These are phyloP conservation scores for Teratosphaeria zuluensis DNA, from an alignment of 2,329 filamentous ascomycete species.

Conservation along the genomic window DNA sequence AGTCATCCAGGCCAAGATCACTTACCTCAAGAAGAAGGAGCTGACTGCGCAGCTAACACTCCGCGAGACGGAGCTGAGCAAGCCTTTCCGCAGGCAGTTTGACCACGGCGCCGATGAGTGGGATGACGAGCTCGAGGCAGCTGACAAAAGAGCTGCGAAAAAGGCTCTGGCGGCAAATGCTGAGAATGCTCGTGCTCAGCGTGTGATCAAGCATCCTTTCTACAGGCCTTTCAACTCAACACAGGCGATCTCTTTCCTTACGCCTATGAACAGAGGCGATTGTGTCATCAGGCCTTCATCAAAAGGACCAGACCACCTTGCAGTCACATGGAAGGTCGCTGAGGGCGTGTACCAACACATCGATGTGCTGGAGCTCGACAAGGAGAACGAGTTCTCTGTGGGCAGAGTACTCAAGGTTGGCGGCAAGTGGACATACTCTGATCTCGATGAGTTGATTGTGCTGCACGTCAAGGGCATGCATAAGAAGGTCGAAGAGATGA, in stretches of 20 bases:
- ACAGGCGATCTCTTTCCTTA: conserved; percentile 88
- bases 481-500: conserved; percentile 93
- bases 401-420: conserved; percentile 77
- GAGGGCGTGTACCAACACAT: conserved; percentile 97
- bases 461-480: conserved; percentile 97
- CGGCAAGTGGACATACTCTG: conserved; percentile 82
- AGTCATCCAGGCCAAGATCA: conserved; percentile 77
- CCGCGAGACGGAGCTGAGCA: conserved; percentile 67
- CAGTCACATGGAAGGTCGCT: conserved; percentile 95
- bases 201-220: conserved; percentile 95
- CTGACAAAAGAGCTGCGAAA: conserved; percentile 66
- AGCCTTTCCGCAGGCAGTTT: conserved; percentile 58
- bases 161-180: conserved; percentile 63
- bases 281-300: conserved; percentile 92
- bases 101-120: conserved; percentile 65
- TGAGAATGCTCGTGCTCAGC: conserved; percentile 71
- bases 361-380: conserved; percentile 91
- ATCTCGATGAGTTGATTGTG: conserved; percentile 94
- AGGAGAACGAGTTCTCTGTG: conserved; percentile 92
- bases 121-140: conserved; percentile 56
- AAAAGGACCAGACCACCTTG: conserved; percentile 88
- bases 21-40: conserved; percentile 77
- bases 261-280: conserved; percentile 75
- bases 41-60: conserved; percentile 78
- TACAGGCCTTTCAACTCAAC: conserved; percentile 88